These are phyloP conservation scores for Hysterangium stoloniferum DNA, from an alignment of 768 basidiomycete genomes.

Conservation along the genomic window DNA sequence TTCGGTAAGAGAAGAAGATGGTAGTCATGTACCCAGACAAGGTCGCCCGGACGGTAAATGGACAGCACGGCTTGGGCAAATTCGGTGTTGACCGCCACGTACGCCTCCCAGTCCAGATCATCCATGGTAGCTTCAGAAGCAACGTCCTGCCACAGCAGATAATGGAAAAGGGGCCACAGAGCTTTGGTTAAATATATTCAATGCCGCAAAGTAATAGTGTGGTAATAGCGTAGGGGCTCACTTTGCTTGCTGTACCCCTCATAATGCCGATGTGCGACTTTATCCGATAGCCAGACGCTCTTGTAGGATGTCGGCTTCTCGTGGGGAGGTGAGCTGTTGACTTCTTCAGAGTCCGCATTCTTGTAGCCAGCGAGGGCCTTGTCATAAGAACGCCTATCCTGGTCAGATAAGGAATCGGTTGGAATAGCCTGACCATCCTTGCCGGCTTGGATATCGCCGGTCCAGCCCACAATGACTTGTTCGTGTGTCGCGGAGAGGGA, in stretches of 20 bases:
- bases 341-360: slow-evolving; percentile 32
- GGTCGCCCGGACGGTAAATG: slow-evolving; percentile 80
- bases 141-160: slow-evolving; percentile 96
- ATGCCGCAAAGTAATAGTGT: neutral
- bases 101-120: slow-evolving; percentile 64
- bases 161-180: slow-evolving; percentile 98
- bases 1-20: slow-evolving; percentile 88
- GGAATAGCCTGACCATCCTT: slow-evolving; percentile 35
- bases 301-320: slow-evolving; percentile 61
- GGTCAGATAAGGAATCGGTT: slow-evolving; percentile 41
- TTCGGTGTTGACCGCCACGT: slow-evolving; percentile 74
- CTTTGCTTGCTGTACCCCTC: slow-evolving; percentile 98
- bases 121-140: slow-evolving; percentile 83
- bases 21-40: slow-evolving; percentile 94
- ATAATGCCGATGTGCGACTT: slow-evolving; percentile 88
- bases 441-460: slow-evolving; percentile 70
- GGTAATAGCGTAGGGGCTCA: slow-evolving; percentile 34
- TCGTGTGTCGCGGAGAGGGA: slow-evolving; percentile 79
- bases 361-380: slow-evolving; percentile 54
- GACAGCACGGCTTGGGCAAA: slow-evolving; percentile 48
- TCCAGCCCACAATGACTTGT: slow-evolving; percentile 91
- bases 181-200: slow-evolving; percentile 37
- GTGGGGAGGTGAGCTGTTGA: slow-evolving; percentile 10
- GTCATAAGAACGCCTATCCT: slow-evolving; percentile 62
- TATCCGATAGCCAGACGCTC: slow-evolving; percentile 87